These are phyloP conservation scores for Xerocomus cyaneibrunnescens DNA, from an alignment of 1,284 basidiomycete species.

Conservation along the genomic window DNA sequence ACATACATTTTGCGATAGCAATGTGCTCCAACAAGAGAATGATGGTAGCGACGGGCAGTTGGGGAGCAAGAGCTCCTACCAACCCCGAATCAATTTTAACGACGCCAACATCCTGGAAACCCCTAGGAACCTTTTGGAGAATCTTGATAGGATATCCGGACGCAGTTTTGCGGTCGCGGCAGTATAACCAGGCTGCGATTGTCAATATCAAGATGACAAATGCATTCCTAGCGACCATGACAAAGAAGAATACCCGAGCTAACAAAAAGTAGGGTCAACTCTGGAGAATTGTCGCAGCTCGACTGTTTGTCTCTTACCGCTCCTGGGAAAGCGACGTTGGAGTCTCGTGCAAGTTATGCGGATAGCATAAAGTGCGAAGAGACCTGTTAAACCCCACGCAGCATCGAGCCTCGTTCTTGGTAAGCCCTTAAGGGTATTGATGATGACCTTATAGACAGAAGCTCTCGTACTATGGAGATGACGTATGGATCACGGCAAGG, in stretches of 20 bases:
- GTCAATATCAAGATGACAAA: constrained; percentile 86
- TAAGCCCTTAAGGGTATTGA: constrained; percentile 88
- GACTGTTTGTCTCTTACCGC: constrained; percentile 43
- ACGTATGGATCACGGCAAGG: background rate
- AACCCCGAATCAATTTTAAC: constrained; percentile 69
- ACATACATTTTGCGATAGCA: constrained; percentile 84
- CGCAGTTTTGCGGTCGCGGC: constrained; percentile 56
- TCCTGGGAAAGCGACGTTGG: constrained; percentile 65
- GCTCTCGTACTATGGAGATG: constrained; percentile 67
- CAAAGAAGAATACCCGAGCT: constrained; percentile 89
- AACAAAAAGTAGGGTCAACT: constrained; percentile 2
- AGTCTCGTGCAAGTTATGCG: constrained; percentile 64
- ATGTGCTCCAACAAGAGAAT: constrained; percentile 97
- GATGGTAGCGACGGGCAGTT: constrained; percentile 92
- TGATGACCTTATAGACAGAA: constrained; percentile 85
- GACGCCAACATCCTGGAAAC: constrained; percentile 75
- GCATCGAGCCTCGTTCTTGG: constrained; percentile 76
- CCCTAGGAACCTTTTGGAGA: constrained; percentile 79
- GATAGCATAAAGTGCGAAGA: constrained; percentile 74
- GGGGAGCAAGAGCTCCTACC: constrained; percentile 66
- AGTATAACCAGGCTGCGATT: constrained; percentile 82
- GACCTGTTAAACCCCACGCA: constrained; percentile 84
- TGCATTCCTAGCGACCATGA: constrained; percentile 82
- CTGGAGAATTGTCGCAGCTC: background rate
- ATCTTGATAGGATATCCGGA: constrained; percentile 85